Base-by-base conservation (phyloP, 176 grass and related monocot species). In the Ananas comosus region DNA sequence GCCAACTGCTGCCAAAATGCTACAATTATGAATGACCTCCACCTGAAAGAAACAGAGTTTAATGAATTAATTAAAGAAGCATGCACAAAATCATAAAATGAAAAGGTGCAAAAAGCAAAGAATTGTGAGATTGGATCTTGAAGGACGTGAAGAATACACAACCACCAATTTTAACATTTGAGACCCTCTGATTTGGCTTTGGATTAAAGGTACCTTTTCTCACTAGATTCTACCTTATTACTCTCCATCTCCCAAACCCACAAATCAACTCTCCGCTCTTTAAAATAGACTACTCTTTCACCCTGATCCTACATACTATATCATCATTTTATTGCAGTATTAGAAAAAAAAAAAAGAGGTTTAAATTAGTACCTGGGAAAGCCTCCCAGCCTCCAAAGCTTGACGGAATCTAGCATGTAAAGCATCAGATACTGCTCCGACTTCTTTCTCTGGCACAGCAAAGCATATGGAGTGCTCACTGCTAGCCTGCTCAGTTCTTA, bases 401-500 rank as follows among this genome's bases (percentile, higher is more conserved):
- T 92, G 83, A 42, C 70, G 81, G 80, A 97, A 97, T 17, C 77
- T 92, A 70, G 73, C 56, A 52, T 90, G 86, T 64, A 97, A 85
- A 3, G 79, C 82, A 14, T 83, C 65, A 28, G 93, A 97, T 19
- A 97, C 93, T 28, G 86, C 86, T 80, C 69, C 84, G 56, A 97
- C 89, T 83, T 97, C 93, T 70, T 87, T 87, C 79, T 97, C 86
- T 63, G 93, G 89, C 69, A 97, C 93, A 80, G 89, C 93, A 92
- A 97, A 92, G 79, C 93, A 97, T 85, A 97, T 63, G 1, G 93
- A 97, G 59, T 97, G 93, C 81, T 97, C 93, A 51, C 93, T 97
- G 83, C 93, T 97, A 71, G 89, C 93, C 93, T 97, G 70, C 53
- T 66, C 28, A 51, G 64, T 48, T 67, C 66, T 76, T 78, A n/a